phyloP scores from a whole-genome alignment of 192 early-diverging fungal genomes.

The Backusella tuberculispora region DNA sequence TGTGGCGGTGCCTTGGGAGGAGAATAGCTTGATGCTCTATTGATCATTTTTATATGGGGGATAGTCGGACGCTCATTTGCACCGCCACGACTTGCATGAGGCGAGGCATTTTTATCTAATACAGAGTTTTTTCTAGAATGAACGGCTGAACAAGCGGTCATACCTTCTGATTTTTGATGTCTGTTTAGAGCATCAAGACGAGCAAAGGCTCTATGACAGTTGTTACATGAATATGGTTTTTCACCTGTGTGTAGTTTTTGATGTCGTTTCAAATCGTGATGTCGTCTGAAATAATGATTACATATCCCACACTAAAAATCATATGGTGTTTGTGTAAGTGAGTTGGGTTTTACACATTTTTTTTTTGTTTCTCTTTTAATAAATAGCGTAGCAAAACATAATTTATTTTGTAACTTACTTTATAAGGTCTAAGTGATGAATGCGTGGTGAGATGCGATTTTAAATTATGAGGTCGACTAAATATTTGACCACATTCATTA shows the following conservation, averaged over 20 bases:
- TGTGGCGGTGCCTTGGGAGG: neutral
- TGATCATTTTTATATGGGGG: neutral
- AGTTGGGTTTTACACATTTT: neutral
- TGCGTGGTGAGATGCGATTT: constrained; percentile 40
- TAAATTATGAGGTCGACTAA: constrained; percentile 35
- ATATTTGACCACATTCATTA: constrained; percentile 29
- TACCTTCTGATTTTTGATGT: constrained; percentile 58
- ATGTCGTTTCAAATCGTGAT: constrained; percentile 90
- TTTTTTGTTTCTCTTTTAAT: neutral
- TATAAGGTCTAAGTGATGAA: constrained; percentile 29
- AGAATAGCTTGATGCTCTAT: constrained; percentile 15
- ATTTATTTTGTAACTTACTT: constrained; percentile 17
- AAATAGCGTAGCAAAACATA: constrained; percentile 10
- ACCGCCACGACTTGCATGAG: neutral
- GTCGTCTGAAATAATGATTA: constrained; percentile 50
- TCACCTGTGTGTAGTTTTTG: constrained; percentile 80
- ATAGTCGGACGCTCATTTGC: neutral
- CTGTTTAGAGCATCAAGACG: constrained; percentile 80
- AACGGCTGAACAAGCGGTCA: constrained; percentile 29
- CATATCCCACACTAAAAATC: constrained; percentile 34
- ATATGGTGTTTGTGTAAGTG: neutral
- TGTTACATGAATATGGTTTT: constrained; percentile 69
- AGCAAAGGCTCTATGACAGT: constrained; percentile 78
- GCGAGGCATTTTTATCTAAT: neutral
- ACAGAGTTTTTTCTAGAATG: neutral